Evolutionary conservation across 108 stramenopile genomes (phyloP).

Genomic region (Skeletonema marinoi): DNA sequence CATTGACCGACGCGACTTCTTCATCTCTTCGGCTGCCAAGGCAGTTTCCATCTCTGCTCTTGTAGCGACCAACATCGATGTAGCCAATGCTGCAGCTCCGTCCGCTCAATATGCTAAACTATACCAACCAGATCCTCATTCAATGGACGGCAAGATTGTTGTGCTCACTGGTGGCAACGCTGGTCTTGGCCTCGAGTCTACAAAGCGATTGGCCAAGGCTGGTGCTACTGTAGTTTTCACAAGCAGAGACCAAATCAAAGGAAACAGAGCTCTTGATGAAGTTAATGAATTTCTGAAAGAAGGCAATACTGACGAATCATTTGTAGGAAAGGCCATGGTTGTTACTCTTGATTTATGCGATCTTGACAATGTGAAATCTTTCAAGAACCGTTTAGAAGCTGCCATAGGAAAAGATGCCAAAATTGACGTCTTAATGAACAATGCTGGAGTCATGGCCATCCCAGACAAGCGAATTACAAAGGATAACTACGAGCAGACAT

Average conservation of each 20-base stretch:
- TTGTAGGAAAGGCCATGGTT: conserved; percentile 33
- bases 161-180: conserved; percentile 75
- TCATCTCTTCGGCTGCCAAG: conserved; percentile 23
- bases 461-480: conserved; percentile 51
- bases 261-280: conserved; percentile 48
- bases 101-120: conserved; percentile 31
- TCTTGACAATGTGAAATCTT: conserved; percentile 46
- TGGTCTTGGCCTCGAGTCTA: conserved; percentile 78
- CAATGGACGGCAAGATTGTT: conserved; percentile 53
- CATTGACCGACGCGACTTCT: conserved; percentile 38
- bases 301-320: conserved; percentile 15
- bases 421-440: conserved; percentile 77
- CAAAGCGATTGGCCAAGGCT: conserved; percentile 57
- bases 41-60: conserved; percentile 14
- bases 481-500: conserved; percentile 70
- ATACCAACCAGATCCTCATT: conserved; percentile 41
- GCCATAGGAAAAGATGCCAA: conserved; percentile 28
- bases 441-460: conserved; percentile 79
- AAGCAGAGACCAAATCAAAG: conserved; percentile 47
- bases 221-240: conserved; percentile 80
- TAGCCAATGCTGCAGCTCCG: background rate
- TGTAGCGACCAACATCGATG: background rate
- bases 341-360: conserved; percentile 47
- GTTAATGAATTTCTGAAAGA: conserved; percentile 38
- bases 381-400: conserved; percentile 32